These are phyloP conservation scores for Jaltomata sinuosa DNA, from an alignment of 257 asterid genomes.

Conservation along the genomic window DNA sequence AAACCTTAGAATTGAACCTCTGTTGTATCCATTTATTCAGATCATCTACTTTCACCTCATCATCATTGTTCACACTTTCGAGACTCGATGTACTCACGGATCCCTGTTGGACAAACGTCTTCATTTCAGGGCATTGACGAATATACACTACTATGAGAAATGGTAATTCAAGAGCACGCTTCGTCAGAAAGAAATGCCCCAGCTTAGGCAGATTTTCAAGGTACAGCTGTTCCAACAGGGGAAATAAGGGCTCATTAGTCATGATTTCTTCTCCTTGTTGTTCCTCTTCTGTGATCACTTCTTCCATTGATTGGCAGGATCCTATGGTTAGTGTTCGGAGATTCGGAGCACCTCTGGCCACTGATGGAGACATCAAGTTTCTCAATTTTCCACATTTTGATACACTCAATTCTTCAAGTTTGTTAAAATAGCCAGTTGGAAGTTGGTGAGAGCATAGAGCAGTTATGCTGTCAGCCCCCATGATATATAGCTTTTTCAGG, in stretches of 20 bases:
- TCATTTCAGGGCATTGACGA: not conserved
- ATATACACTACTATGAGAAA: rapidly evolving
- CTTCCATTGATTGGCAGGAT: not conserved
- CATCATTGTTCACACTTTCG: not conserved
- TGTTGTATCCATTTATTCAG: not conserved
- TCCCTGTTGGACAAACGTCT: no score
- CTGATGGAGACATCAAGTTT: not conserved
- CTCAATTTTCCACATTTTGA: rapidly evolving
- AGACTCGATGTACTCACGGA: rapidly evolving
- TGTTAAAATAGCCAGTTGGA: not conserved
- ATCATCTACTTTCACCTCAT: not conserved
- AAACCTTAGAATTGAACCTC: not conserved
- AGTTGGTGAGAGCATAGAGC: not conserved
- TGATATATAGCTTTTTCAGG: no score
- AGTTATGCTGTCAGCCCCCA: no score
- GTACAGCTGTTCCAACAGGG: rapidly evolving
- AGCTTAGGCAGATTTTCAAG: not conserved
- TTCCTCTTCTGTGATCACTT: not conserved
- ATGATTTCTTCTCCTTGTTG: not conserved
- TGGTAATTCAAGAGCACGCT: not conserved
- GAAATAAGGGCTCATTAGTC: no score
- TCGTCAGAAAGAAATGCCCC: not conserved
- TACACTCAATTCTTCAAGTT: not conserved
- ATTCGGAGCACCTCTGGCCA: not conserved
- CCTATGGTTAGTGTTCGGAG: rapidly evolving